Percentiles rank a stretch among this genome's conserved stretches.
Evolutionary conservation across 345 rosid species (phyloP).

Genomic region (Brassica cretica): DNA sequence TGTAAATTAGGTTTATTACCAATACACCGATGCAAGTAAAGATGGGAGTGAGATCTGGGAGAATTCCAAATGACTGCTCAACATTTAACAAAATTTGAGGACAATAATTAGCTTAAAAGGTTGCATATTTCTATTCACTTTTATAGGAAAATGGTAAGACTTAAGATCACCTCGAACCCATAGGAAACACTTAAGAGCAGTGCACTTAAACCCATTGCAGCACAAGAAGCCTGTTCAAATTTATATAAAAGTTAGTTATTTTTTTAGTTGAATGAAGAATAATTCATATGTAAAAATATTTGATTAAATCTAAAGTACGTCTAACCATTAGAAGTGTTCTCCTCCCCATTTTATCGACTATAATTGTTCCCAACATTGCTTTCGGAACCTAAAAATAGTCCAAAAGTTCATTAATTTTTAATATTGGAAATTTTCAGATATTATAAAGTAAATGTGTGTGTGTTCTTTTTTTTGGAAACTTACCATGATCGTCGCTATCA

Average conservation of each 20-base stretch:
- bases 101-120: conserved; percentile 8
- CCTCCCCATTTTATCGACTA: conserved; percentile 44
- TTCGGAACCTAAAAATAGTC: conserved; percentile 36
- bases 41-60: conserved; percentile 31
- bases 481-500: conserved; percentile 43
- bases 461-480: background rate
- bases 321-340: conserved; percentile 46
- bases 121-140: background rate
- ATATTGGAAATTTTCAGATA: background rate
- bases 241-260: background rate
- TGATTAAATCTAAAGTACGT: background rate
- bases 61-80: conserved; percentile 37
- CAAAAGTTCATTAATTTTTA: background rate
- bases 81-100: conserved; percentile 3
- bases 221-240: conserved; percentile 43
- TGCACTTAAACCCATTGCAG: conserved; percentile 40
- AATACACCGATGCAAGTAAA: conserved; percentile 39
- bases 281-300: background rate
- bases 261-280: background rate
- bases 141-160: background rate
- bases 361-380: conserved; percentile 36
- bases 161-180: conserved; percentile 41
- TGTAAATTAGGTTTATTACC: conserved; percentile 15
- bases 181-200: conserved; percentile 48
- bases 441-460: background rate